Percentiles rank a stretch among this genome's conserved stretches.
phyloP scores from a whole-genome alignment of 331 rosid species.

The Prunus yedoensis region DNA sequence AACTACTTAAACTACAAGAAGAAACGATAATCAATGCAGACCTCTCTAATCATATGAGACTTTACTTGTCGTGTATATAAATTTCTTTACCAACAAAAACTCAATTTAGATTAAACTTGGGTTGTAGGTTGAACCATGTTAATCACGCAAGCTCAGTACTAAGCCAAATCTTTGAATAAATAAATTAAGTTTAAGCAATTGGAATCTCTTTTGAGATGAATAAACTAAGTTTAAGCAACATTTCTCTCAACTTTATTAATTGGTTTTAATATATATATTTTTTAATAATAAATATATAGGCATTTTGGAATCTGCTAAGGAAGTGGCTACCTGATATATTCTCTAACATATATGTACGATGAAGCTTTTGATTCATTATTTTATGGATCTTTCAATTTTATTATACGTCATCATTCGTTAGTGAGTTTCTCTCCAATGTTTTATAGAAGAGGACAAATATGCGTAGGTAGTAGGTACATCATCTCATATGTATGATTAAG shows the following conservation, averaged over 20 bases:
- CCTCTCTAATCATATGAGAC: too few species aligned
- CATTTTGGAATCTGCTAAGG: background rate
- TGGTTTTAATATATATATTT: background rate
- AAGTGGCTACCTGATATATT: background rate
- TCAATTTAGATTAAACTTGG: background rate
- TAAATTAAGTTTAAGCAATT: background rate
- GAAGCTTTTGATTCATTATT: background rate
- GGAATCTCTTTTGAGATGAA: too few species aligned
- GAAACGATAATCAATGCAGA: too few species aligned
- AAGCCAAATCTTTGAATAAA: background rate
- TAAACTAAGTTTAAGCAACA: background rate
- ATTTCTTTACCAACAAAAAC: background rate
- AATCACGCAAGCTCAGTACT: background rate
- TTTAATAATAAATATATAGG: background rate
- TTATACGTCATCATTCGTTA: background rate
- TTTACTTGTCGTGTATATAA: background rate
- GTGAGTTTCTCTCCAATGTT: background rate
- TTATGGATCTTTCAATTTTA: background rate
- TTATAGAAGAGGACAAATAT: background rate
- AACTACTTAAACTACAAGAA: too few species aligned
- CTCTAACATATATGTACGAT: background rate
- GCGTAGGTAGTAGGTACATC: background rate
- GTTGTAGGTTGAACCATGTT: background rate
- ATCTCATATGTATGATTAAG: background rate
- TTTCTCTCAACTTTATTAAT: background rate